Base-by-base conservation (phyloP, 1,284 basidiomycete species). In the Trametes hirsuta region DNA sequence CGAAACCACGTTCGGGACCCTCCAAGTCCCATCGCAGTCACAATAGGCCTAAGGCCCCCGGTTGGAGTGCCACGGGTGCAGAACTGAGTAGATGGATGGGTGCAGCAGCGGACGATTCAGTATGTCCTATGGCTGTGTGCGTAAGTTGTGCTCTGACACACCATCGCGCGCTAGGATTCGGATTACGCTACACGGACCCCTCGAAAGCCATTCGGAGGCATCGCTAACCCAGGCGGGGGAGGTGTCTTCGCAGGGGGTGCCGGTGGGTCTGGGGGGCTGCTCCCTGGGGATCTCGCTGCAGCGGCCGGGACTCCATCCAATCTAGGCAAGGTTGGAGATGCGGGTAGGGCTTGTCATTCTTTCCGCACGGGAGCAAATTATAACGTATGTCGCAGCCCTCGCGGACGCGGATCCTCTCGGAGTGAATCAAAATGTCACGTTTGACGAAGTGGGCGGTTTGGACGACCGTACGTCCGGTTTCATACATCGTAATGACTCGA, bases 341-440 rank as follows among this genome's bases (percentile, higher is more conserved):
- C 91, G 57, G 85, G 90, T 85, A 69, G 69, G 40, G 12, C 15
- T n/a, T n/a, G 15, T 48, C 15, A 36, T 40, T 21, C 54, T 15
- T 36, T 45, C 53, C 34, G 62, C 58, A 54, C 48, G 36, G 40
- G 44, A 65, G 72, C 60, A 18, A 30, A 9, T 30, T 61, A 63
- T 61, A 30, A 30, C 30, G 30, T 30, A 30, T 63, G 54, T 61
- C 67, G 35, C 55, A 86, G 94, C 86, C 47, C 84, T 97, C n/a
- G 97, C 97, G 10, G 97, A 99, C 73, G 91, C 94, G 2, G 97
- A 99, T 75, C 97, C 97, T 3, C 82, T 99, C 10, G 95, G 96
- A 18, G 92, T 97, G 6, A 95, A 97, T 69, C 87, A 91, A 72
- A 94, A 94, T 67, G 91, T 99, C 22, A 95, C 95, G 0, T 99